Base-by-base conservation (phyloP, 2,329 filamentous ascomycete genomes). In the Epichloe gansuensis region DNA sequence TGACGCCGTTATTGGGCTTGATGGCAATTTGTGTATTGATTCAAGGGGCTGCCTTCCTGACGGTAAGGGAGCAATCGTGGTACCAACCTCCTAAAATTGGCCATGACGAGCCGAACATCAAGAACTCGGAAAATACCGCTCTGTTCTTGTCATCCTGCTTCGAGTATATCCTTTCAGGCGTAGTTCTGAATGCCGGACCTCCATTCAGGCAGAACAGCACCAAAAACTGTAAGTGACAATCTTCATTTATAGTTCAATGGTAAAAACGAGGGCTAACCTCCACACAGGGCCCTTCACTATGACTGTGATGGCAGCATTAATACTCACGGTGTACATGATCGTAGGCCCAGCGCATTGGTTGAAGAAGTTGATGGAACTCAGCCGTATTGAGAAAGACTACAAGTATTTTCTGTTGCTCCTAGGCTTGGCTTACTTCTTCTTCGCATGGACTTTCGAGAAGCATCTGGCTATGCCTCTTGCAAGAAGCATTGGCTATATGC, bases 121-220 rank as follows among this genome's bases (percentile, higher is more conserved):
- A 85, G 61, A 97, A 97, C 67, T 95, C 89, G 9, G 87, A 97
- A 61, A 97, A 98, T 62, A 95, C 91, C 0, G 82, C 86, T 0
- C 72, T 98, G 1, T 98, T 98, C 71, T 71, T 97, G 34, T 74
- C 90, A 5, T 94, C 87, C 2, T 96, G 89, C 66, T 97, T 90
- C 62, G 90, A 97, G 65, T 98, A 98, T 66, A 94, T 95, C 39
- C 75, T 96, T 23, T 87, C 89, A 0, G 93, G 88, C 4, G 77
- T 97, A 40, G 85, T 97, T 1, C 75, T 98, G 34, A 95, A 86
- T 60, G 88, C 93, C n/a, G 94, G 93, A 1, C 82, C 80, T 36
- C 93, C 93, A 0, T 98, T 95, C 71, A 78, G 93, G 51, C 86
- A 93, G 60, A 78, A 80, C 15, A 88, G 89, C 72, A 73, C 73